Evolutionary conservation across 169 alveolate genomes (phyloP), one percentile per base, ranked within the genome.

Genomic region (Cryptosporidium canis): DNA sequence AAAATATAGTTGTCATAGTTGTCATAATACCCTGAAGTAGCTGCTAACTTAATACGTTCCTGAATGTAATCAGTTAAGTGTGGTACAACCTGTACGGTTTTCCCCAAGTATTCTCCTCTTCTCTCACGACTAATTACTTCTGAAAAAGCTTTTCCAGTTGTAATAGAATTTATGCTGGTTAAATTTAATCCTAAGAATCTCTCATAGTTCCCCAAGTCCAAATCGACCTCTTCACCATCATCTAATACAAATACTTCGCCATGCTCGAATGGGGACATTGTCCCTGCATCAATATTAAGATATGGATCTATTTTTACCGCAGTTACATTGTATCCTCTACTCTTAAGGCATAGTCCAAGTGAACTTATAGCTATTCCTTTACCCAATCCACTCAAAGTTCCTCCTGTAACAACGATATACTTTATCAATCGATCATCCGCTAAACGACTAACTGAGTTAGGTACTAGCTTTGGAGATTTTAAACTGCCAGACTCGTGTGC

Each of bases 181-280:
- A 98, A 92, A 27, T 93, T 90, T 24, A 96, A 90, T 70, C 95
- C 96, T 48, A 98, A 90, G 90, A 95, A 96, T 61, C 99, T 92
- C 93, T 98, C 99, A 90, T 98, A 98, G 92, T 98, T 98, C n/a
- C 99, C 99, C 87, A 98, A 91, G 91, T 98, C 99, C 70, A 98
- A 90, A 93, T 98, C 99, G 9, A 95, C 99, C 85, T 98, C 99
- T 16, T 98, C 99, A 1, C 99, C 99, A 71, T 97, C 99, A 44
- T 96, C 98, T 43, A 97, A 93, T 29, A 96, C 99, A 85, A 67
- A 91, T 35, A 96, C 99, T 90, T 98, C 99, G 12, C 99, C 99
- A 84, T 98, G 99, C 90, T 96, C 99, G 70, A 94, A 95, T 29
- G 99, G 99, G 58, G 98, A 94, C 99, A 98, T 97, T 12, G 99